Evolutionary conservation across 352 stramenopile genomes (phyloP), one percentile per base, ranked within the genome.

Genomic region (Ophiocytium majus): DNA sequence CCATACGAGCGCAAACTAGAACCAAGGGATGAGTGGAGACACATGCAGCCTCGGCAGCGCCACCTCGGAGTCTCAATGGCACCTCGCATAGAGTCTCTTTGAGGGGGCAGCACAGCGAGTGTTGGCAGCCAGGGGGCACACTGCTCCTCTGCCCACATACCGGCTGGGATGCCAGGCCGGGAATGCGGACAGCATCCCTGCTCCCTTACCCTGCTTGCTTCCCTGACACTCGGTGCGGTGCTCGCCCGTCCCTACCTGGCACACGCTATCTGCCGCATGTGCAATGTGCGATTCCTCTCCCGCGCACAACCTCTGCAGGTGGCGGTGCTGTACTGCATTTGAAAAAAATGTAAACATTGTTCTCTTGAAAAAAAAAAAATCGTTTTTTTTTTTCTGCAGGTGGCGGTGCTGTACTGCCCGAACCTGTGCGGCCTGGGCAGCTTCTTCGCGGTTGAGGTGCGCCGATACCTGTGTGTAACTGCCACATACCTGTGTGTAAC

Each of bases 391-490:
- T 78, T 5, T 78, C 35, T 14, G 32, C 35, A 78, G 66, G 66
- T 78, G 32, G 66, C 66, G 35, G 66, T 43, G 35, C 66, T 78
- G 32, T 78, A 78, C 35, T 78, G 66, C 66, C 66, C 66, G 66
- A 78, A 78, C 35, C 66, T 78, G 5, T 78, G 66, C 66, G 66
- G 66, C 5, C 66, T 17, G 5, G 66, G 66, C 32, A 78, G 66
- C 66, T 78, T 78, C 66, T 78, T 78, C 66, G 66, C 5, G 5
- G 14, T 78, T 17, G 5, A 78, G 66, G 66, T 78, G 35, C 5
- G 5, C 43, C 43, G 14, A 57, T n/a, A n/a, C n/a, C n/a, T n/a
- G n/a, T n/a, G n/a, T n/a, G n/a, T n/a, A n/a, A n/a, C n/a, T n/a
- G n/a, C n/a, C n/a, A n/a, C n/a, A n/a, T n/a, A n/a, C n/a, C n/a